A percentile compares a stretch with the other conserved stretches of the same genome.
Evolutionary conservation across 768 basidiomycete genomes (phyloP).

Genomic region (Kwoniella dejecticola): DNA sequence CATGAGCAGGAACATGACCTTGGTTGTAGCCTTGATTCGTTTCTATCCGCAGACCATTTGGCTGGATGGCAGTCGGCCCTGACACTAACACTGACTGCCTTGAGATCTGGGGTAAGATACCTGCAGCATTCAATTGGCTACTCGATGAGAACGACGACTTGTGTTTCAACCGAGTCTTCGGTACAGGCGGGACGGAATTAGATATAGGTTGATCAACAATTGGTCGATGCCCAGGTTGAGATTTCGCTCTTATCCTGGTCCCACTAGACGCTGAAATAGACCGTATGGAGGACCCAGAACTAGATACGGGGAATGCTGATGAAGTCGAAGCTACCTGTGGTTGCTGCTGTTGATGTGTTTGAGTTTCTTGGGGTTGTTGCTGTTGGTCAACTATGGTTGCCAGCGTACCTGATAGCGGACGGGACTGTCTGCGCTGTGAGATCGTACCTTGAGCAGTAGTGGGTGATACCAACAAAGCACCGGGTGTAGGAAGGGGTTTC

Average conservation of each 20-base stretch:
- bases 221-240: conserved; percentile 27
- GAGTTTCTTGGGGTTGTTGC: too few species aligned
- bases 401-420: conserved; percentile 18
- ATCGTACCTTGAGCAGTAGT: conserved; percentile 41
- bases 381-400: conserved; percentile 9
- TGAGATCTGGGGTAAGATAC: conserved; percentile 1
- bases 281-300: conserved; percentile 9
- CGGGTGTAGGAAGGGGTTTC: not conserved
- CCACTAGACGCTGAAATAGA: conserved; percentile 18
- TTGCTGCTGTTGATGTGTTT: not conserved
- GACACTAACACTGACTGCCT: not conserved
- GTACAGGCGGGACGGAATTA: conserved; percentile 13
- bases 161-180: conserved; percentile 5
- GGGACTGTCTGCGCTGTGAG: conserved; percentile 37
- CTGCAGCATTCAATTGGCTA: conserved; percentile 8
- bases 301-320: conserved; percentile 8
- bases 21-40: not conserved
- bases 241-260: conserved; percentile 18
- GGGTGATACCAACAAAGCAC: conserved; percentile 34
- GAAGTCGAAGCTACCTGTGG: not conserved
- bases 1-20: not conserved
- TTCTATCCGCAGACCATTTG: conserved; percentile 8
- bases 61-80: not conserved
- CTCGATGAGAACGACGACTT: conserved; percentile 23
- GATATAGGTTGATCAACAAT: not conserved